A percentile compares a stretch with the other conserved stretches of the same genome.
phyloP scores from a whole-genome alignment of 2,329 filamentous ascomycete species.

The Clarireedia monteithiana region DNA sequence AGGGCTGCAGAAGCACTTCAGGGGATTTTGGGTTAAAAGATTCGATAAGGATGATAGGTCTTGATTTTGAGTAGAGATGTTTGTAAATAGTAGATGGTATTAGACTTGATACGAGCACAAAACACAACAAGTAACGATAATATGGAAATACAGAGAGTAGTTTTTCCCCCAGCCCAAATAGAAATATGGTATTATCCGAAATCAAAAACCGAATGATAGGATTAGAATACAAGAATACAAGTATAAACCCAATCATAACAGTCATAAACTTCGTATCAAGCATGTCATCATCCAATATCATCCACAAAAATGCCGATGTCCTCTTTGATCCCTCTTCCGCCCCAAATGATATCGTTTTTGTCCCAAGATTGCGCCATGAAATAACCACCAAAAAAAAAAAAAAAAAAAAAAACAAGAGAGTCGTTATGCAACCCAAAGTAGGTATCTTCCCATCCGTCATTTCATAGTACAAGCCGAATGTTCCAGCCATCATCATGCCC shows the following conservation, averaged over 20 bases:
- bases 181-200: background rate
- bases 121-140: too few relatives aligned
- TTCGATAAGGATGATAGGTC: slow-evolving; percentile 45
- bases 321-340: background rate
- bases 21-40: slow-evolving; percentile 48
- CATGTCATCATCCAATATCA: slow-evolving; percentile 3
- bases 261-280: slow-evolving; percentile 9
- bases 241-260: slow-evolving; percentile 9
- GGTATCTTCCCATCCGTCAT: background rate
- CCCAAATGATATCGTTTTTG: background rate
- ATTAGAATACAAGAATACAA: slow-evolving; percentile 9
- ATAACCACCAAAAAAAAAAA: background rate
- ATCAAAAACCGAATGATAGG: slow-evolving; percentile 6
- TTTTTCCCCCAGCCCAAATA: too few relatives aligned
- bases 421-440: slow-evolving; percentile 7
- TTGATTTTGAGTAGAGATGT: slow-evolving; percentile 16
- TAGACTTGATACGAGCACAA: too few relatives aligned
- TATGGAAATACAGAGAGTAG: too few relatives aligned
- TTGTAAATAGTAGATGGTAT: too few relatives aligned
- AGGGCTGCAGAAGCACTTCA: slow-evolving; percentile 53
- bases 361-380: slow-evolving; percentile 1
- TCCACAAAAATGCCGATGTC: background rate
- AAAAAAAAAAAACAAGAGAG: background rate
- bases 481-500: background rate
- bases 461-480: slow-evolving; percentile 8